phyloP scores from a whole-genome alignment of 2,329 filamentous ascomycete genomes.

The Colletotrichum coccodes region DNA sequence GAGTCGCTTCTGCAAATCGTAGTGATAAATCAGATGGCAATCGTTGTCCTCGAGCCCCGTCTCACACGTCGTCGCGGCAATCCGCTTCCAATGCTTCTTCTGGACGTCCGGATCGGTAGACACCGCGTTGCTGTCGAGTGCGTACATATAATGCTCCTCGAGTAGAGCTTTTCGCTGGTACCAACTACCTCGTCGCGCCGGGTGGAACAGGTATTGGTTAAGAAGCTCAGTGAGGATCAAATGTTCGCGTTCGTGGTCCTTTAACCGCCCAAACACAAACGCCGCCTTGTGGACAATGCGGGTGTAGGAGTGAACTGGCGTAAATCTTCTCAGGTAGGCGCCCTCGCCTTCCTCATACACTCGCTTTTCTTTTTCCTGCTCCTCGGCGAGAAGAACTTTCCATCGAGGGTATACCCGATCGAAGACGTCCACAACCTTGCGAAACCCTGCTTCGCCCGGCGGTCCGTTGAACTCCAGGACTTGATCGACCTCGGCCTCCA shows the following conservation, averaged over 20 bases:
- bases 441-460: constrained; percentile 71
- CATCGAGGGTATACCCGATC: constrained; percentile 84
- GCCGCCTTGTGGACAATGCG: constrained; percentile 91
- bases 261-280: constrained; percentile 82
- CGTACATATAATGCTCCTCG: constrained; percentile 94
- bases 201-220: constrained; percentile 83
- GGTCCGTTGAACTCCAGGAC: constrained; percentile 84
- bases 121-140: constrained; percentile 57
- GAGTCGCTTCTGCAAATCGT: constrained; percentile 94
- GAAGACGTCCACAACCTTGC: constrained; percentile 77
- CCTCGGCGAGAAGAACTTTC: constrained; percentile 76
- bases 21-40: constrained; percentile 92
- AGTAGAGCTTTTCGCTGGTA: constrained; percentile 94
- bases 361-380: constrained; percentile 79
- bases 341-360: constrained; percentile 87
- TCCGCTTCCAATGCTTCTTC: constrained; percentile 84
- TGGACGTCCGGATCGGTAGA: constrained; percentile 58
- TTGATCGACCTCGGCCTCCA: constrained; percentile 83
- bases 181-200: constrained; percentile 87
- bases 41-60: constrained; percentile 85
- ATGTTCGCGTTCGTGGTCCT: constrained; percentile 83
- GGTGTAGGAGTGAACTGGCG: constrained; percentile 92
- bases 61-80: constrained; percentile 85
- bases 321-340: constrained; percentile 88
- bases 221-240: constrained; percentile 79